Base-by-base conservation (phyloP, 1,284 basidiomycete species). In the Moesziomyces sp. region DNA sequence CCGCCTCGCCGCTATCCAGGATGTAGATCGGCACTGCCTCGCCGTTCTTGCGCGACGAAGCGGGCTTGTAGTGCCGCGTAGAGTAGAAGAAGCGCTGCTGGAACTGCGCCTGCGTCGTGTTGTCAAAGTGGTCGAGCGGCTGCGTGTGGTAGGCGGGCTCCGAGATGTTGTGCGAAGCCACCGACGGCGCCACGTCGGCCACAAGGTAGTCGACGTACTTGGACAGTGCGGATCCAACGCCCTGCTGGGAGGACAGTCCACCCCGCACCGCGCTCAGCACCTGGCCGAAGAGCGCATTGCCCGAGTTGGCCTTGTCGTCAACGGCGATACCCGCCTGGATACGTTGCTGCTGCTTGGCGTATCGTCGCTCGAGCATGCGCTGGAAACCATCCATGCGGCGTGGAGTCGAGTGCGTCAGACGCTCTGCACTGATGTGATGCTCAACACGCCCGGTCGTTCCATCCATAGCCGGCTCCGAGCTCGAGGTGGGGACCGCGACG, bases 41-140 rank as follows among this genome's bases (percentile, higher is more conserved):
- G 24, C 62, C 67, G 18, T 21, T 92, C 91, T 82, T 94, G 91
- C 50, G 94, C 85, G 11, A 93, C 88, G 78, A 92, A 89, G 26
- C 95, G 90, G 87, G 85, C 63, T 88, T 87, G 85, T 96, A 97
- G 84, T 93, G 89, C 35, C 91, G 88, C n/a, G 89, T 88, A 81
- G 91, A 94, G 49, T 94, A 87, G 93, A 94, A 98, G 85, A 94
- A 97, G 26, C 86, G 76, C 62, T 87, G 86, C 54, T 86, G 85
- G 77, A 87, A 87, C 1, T 86, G 87, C n/a, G 82, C 83, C 47
- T 85, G 82, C 5, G 76, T 81, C 40, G 72, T 48, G 30, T 59
- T 64, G 58, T 68, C 71, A 52, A 79, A 82, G 81, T 97, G 94
- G 82, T 95, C 93, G 52, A 95, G 85, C 0, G 92, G 92, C 82